phyloP scores from a whole-genome alignment of 306 rosid genomes.

The Corylus heterophylla region DNA sequence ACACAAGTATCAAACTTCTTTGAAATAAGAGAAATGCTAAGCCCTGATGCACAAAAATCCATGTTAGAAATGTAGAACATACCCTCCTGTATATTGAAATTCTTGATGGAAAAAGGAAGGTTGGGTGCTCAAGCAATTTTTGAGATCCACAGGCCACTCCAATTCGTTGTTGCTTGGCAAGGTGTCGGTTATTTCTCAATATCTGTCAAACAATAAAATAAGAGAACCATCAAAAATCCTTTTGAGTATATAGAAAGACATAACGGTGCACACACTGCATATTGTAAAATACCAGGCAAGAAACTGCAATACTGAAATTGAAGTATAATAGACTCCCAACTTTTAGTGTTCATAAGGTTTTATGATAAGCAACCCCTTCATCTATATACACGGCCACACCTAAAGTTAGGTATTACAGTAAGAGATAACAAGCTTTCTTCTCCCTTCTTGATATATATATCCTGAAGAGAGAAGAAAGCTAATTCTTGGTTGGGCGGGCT shows the following conservation, averaged over 20 bases:
- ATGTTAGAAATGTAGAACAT: constrained; percentile 21
- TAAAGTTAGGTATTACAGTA: not conserved
- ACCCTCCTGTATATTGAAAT: constrained; percentile 45
- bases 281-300: not conserved
- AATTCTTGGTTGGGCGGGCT: not conserved
- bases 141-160: constrained; percentile 35
- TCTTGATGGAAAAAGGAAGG: constrained; percentile 32
- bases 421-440: not conserved
- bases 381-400: not conserved
- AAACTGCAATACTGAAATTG: not conserved
- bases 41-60: not conserved
- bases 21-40: not conserved
- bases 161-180: constrained; percentile 28
- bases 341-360: not conserved
- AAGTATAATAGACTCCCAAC: not conserved
- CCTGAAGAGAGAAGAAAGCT: not conserved
- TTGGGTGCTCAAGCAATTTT: constrained; percentile 29
- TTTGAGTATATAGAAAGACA: not conserved
- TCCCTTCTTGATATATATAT: not conserved
- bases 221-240: not conserved
- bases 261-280: not conserved
- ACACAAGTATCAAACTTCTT: constrained; percentile 8
- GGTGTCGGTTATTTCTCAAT: constrained; percentile 33
- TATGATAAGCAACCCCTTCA: not conserved
- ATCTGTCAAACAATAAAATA: constrained; percentile 35